phyloP scores from a whole-genome alignment of 148 eudicot genomes.

The Heliamphora exappendiculata region DNA sequence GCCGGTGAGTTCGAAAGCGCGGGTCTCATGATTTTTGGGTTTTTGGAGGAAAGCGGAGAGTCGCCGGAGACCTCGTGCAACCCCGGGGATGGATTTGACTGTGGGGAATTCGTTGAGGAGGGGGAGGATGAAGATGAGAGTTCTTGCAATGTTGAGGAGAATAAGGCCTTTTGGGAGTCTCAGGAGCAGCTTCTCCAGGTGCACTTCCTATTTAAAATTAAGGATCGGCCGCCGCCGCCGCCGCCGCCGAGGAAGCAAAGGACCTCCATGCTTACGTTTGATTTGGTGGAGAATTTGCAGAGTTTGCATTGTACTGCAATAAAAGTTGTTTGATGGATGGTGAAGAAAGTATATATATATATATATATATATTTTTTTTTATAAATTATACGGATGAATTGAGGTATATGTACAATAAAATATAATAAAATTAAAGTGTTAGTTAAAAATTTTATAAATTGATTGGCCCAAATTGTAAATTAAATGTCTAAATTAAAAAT shows the following conservation, averaged over 20 bases:
- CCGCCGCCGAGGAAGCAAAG: background rate
- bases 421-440: no score
- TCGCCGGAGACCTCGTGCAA: conserved; percentile 9
- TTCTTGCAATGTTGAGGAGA: conserved; percentile 8
- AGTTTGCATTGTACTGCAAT: conserved; percentile 8
- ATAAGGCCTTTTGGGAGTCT: conserved; percentile 25
- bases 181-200: conserved; percentile 24
- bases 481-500: no score
- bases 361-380: no score
- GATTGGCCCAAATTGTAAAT: no score
- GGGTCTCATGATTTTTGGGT: conserved; percentile 21
- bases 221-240: background rate
- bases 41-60: conserved; percentile 16
- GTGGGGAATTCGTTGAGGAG: background rate
- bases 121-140: conserved; percentile 11
- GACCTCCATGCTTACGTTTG: conserved; percentile 22
- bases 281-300: conserved; percentile 14
- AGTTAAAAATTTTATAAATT: no score
- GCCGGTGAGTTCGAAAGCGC: background rate
- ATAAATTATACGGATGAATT: no score
- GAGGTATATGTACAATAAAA: no score
- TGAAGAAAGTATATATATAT: no score
- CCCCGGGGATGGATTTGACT: background rate
- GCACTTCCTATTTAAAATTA: background rate
- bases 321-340: conserved; percentile 3